phyloP scores from a whole-genome alignment of 306 rosid species.

The Malus fusca region DNA sequence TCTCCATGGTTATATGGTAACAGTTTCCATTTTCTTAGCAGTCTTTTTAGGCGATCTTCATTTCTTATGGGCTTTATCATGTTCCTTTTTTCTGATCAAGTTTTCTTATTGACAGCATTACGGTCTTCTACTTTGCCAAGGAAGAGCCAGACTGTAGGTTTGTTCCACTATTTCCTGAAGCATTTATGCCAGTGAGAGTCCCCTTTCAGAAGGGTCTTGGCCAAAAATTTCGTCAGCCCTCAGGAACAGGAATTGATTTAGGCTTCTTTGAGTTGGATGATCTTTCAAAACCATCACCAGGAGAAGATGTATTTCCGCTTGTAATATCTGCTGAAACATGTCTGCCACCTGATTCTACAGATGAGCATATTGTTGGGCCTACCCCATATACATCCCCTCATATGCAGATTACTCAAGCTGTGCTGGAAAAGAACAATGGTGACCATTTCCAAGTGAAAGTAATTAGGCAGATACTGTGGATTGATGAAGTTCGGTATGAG shows the following conservation, averaged over 20 bases:
- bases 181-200: conserved; percentile 49
- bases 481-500: conserved; percentile 72
- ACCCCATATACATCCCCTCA: conserved; percentile 33
- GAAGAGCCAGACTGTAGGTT: conserved; percentile 70
- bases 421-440: conserved; percentile 52
- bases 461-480: conserved; percentile 67
- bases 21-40: neutral
- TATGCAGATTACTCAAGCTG: conserved; percentile 78
- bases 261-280: conserved; percentile 85
- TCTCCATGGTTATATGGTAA: neutral
- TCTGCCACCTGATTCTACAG: conserved; percentile 26
- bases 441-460: conserved; percentile 65
- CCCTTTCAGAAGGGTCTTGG: conserved; percentile 79
- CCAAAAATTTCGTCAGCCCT: conserved; percentile 66
- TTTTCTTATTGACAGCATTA: conserved; percentile 48
- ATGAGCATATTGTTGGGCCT: conserved; percentile 31
- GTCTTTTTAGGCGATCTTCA: neutral
- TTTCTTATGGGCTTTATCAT: neutral
- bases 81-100: conserved; percentile 16
- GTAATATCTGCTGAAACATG: conserved; percentile 72
- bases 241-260: conserved; percentile 82
- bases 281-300: conserved; percentile 78
- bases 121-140: conserved; percentile 79
- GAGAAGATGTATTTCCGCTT: conserved; percentile 68
- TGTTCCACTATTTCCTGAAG: conserved; percentile 60